Conservation (phyloP, 2,329 filamentous ascomycete genomes). For the Fragosphaeria purpurea region DNA sequence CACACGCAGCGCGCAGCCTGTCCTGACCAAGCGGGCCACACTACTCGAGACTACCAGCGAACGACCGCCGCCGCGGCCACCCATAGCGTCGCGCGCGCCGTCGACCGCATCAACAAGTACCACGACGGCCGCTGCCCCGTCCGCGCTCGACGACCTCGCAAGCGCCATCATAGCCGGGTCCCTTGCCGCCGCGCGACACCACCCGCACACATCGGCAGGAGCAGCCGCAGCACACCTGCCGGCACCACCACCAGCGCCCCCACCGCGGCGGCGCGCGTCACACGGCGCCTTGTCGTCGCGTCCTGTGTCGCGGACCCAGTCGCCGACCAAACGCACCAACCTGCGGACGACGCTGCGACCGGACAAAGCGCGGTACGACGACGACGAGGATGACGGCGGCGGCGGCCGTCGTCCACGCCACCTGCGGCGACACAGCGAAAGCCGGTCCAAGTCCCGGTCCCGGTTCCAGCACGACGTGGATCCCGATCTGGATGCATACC, state of each 20-base stretch:
- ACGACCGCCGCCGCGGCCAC: background rate
- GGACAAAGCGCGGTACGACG: too few species aligned
- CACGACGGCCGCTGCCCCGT: constrained; percentile 30
- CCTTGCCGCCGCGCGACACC: constrained; percentile 52
- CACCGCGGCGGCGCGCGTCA: constrained; percentile 22
- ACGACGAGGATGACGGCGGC: constrained; percentile 18
- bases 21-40: too few species aligned
- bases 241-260: constrained; percentile 21
- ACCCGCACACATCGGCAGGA: too few species aligned
- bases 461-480: constrained; percentile 41
- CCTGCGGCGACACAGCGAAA: constrained; percentile 53
- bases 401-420: constrained; percentile 15
- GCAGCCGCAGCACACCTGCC: background rate
- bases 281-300: constrained; percentile 31
- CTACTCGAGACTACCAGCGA: too few species aligned
- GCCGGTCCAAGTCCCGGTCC: constrained; percentile 39
- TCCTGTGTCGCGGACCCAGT: background rate
- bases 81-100: background rate
- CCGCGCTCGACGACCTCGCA: constrained; percentile 49
- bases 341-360: background rate
- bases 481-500: background rate
- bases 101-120: constrained; percentile 13
- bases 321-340: constrained; percentile 16
- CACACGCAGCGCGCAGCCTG: background rate
- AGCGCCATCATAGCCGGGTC: constrained; percentile 68